Conservation (phyloP, 306 rosid genomes). For the Sicyos baderoa region DNA sequence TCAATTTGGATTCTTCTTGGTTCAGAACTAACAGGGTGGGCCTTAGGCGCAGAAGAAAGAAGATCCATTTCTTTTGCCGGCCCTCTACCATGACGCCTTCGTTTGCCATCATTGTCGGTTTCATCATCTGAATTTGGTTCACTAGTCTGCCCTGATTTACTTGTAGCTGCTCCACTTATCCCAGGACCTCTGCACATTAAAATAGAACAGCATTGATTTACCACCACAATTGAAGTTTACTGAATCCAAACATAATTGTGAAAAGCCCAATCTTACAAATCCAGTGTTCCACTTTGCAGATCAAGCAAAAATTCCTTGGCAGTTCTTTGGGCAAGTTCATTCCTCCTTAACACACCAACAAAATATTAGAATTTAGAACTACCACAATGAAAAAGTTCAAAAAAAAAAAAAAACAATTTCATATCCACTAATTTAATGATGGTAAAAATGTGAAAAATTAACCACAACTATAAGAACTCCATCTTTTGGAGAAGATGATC, state of each 20-base stretch:
- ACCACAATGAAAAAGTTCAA: not conserved
- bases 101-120: slow-evolving; percentile 55
- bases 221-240: not conserved
- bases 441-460: not conserved
- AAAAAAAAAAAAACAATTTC: not conserved
- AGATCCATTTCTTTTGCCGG: slow-evolving; percentile 60
- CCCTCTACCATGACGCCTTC: slow-evolving; percentile 66
- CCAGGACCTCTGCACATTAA: slow-evolving; percentile 60
- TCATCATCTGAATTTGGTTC: slow-evolving; percentile 95
- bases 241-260: not conserved
- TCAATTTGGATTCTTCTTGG: slow-evolving; percentile 69
- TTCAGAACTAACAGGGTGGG: slow-evolving; percentile 74
- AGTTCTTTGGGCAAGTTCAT: slow-evolving; percentile 64
- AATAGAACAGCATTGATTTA: slow-evolving; percentile 17
- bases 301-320: slow-evolving; percentile 86
- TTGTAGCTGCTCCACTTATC: slow-evolving; percentile 48
- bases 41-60: slow-evolving; percentile 75
- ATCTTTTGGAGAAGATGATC: slow-evolving; percentile 20
- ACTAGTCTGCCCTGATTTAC: slow-evolving; percentile 59
- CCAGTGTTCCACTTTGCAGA: slow-evolving; percentile 80
- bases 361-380: slow-evolving; percentile 9
- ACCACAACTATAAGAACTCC: slow-evolving; percentile 1
- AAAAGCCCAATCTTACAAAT: slow-evolving; percentile 45
- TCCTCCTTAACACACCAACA: slow-evolving; percentile 60
- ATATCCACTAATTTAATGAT: slow-evolving; percentile 4